Percentiles rank a stretch among this genome's conserved stretches.
Evolutionary conservation across 352 stramenopile genomes (phyloP).

Genomic region (Nothophytophthora sp.): DNA sequence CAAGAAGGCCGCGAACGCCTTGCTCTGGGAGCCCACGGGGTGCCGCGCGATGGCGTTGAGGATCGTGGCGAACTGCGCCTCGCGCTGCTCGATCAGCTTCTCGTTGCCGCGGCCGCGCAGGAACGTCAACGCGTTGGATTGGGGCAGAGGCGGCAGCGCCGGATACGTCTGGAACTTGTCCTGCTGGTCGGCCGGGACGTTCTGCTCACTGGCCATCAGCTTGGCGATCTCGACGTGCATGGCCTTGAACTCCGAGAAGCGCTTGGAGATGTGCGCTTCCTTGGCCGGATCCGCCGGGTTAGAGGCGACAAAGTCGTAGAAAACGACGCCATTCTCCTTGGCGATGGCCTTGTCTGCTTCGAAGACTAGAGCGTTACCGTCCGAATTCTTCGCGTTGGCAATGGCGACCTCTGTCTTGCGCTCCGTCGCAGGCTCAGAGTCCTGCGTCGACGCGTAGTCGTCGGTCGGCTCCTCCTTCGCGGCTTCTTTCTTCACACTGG

Average conservation of each 20-base stretch:
- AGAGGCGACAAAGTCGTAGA: slow-evolving; percentile 50
- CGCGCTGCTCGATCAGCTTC: slow-evolving; percentile 50
- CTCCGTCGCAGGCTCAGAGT: slow-evolving; percentile 1
- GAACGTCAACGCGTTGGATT: slow-evolving; percentile 34
- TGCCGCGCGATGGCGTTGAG: slow-evolving; percentile 65
- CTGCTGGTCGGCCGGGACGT: slow-evolving; percentile 33
- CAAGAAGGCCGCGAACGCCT: slow-evolving; percentile 45
- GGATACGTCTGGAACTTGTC: slow-evolving; percentile 58
- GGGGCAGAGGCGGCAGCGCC: slow-evolving; percentile 53
- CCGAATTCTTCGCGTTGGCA: slow-evolving; percentile 8
- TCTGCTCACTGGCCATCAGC: slow-evolving; percentile 52
- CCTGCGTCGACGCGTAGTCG: not conserved
- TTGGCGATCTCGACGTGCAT: slow-evolving; percentile 50
- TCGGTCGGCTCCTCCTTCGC: not conserved
- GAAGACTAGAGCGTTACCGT: slow-evolving; percentile 14
- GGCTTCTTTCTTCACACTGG: not conserved
- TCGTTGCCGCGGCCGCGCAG: slow-evolving; percentile 39
- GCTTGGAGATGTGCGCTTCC: slow-evolving; percentile 49
- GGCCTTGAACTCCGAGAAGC: slow-evolving; percentile 74
- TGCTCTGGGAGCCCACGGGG: slow-evolving; percentile 43
- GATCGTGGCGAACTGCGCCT: slow-evolving; percentile 56
- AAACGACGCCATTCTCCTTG: slow-evolving; percentile 25
- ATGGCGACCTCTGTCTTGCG: not conserved
- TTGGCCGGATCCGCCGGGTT: slow-evolving; percentile 36
- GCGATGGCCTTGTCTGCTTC: slow-evolving; percentile 40